Base-by-base conservation (phyloP, 306 rosid genomes). In the Alnus glutinosa region DNA sequence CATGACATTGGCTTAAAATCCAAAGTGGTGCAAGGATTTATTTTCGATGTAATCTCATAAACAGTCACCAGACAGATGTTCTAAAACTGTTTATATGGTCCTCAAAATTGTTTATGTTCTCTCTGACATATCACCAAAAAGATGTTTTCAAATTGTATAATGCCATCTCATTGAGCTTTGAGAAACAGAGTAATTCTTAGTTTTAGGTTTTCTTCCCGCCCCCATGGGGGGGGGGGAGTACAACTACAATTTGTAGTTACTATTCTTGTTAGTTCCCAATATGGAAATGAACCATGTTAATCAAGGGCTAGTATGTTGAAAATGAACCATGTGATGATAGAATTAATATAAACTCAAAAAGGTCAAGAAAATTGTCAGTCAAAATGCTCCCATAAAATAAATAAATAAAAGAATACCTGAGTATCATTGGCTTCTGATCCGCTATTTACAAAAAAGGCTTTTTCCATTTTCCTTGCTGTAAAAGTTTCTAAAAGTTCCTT, bases 401-500 rank as follows among this genome's bases (percentile, higher is more conserved):
- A 77, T 51, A 55, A 75, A 55, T 74, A 61, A 55, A 57, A 77
- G 57, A 77, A 61, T 71, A 95, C 98, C 98, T 96, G 99, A 78
- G 99, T 84, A 80, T 96, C 99, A 78, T 96, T 96, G 84, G 99
- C 97, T 86, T 96, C 99, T 39, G 99, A 96, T 70, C 99, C 98
- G 74, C 98, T 93, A 78, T 93, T 93, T 67, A 88, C 88, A 74
- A 96, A 93, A 86, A 96, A 96, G 9, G 89, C 98, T 83, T 96
- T 96, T 1, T 74, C 97, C 99, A 95, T 95, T 82, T 91, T 89
- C 58, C 79, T 83, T 50, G 96, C 94, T 23, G 96, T 95, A 82
- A 96, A 96, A 16, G 59, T 77, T 78, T 91, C 96, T 81, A 89
- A 79, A 76, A 95, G 89, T 4, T 90, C 97, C 84, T 78, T 95